These are phyloP conservation scores for Phytophthora palmivora DNA, from an alignment of 352 stramenopile genomes.

Conservation along the genomic window DNA sequence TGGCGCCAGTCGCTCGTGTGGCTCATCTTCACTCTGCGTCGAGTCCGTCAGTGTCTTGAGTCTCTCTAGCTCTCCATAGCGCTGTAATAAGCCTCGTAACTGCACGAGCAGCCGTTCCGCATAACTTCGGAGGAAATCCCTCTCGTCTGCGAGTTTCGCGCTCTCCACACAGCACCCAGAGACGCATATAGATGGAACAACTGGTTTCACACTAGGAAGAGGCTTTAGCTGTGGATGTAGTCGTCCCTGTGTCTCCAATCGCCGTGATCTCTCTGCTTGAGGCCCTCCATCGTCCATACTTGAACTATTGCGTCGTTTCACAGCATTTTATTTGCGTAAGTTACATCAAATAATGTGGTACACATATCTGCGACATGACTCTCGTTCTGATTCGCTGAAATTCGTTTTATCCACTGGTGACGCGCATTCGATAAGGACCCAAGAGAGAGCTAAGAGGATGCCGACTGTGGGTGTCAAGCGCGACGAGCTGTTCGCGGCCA, in stretches of 20 bases:
- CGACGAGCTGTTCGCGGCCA: slow-evolving; percentile 96
- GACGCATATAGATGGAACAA: slow-evolving; percentile 5
- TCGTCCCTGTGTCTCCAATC: slow-evolving; percentile 39
- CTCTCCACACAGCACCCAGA: slow-evolving; percentile 49
- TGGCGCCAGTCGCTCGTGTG: slow-evolving; percentile 39
- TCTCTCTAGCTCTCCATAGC: slow-evolving; percentile 77
- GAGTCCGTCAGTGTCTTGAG: slow-evolving; percentile 62
- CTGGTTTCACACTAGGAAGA: not conserved
- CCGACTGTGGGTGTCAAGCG: slow-evolving; percentile 98
- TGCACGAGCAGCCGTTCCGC: slow-evolving; percentile 73
- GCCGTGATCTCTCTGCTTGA: slow-evolving; percentile 43
- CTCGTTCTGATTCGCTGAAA: not conserved
- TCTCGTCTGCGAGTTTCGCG: slow-evolving; percentile 60
- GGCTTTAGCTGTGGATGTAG: slow-evolving; percentile 5
- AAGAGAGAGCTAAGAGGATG: slow-evolving; percentile 81
- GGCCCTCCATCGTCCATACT: slow-evolving; percentile 30
- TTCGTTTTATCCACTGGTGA: slow-evolving; percentile 29
- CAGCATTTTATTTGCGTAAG: slow-evolving; percentile 5
- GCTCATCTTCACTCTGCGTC: slow-evolving; percentile 20
- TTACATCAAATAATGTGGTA: not conserved
- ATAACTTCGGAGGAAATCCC: slow-evolving; percentile 71
- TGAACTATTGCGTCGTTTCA: slow-evolving; percentile 31
- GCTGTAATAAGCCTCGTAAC: slow-evolving; percentile 61
- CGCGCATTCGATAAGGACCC: slow-evolving; percentile 24
- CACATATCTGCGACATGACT: not conserved